Evolutionary conservation across 129 eudicot species (phyloP).

Genomic region (Scalesia atractyloides): DNA sequence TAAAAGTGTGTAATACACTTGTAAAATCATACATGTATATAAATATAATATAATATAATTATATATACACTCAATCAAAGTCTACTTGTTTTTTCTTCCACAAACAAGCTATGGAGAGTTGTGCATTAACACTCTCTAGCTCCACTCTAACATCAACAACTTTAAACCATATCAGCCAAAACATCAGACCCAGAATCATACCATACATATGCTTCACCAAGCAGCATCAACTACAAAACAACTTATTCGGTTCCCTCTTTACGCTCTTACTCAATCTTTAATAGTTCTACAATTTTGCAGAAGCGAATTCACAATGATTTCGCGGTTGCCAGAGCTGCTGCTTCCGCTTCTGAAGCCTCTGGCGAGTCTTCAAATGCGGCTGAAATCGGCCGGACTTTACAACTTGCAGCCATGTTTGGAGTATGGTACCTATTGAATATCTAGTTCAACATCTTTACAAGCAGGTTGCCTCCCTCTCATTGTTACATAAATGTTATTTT

Average conservation of each 20-base stretch:
- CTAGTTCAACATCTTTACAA: constrained; percentile 92
- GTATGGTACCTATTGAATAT: constrained; percentile 78
- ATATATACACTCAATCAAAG: constrained; percentile 8
- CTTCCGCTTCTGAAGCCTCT: constrained; percentile 36
- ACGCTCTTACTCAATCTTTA: constrained; percentile 15
- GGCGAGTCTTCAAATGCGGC: constrained; percentile 29
- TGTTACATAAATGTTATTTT: neutral
- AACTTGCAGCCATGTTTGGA: constrained; percentile 78
- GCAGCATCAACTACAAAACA: constrained; percentile 16
- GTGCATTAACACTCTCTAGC: constrained; percentile 46
- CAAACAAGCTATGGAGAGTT: constrained; percentile 48
- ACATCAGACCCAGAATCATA: neutral
- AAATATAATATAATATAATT: too few species aligned
- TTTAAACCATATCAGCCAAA: constrained; percentile 22
- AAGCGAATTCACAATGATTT: constrained; percentile 24
- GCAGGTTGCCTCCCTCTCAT: constrained; percentile 51
- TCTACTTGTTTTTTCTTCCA: constrained; percentile 20
- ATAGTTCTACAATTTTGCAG: constrained; percentile 2
- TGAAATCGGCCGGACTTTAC: constrained; percentile 38
- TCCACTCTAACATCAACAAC: constrained; percentile 33
- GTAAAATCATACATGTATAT: too few species aligned
- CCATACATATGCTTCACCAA: constrained; percentile 14
- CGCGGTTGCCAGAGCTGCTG: constrained; percentile 36
- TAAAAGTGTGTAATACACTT: too few species aligned
- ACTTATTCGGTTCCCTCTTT: constrained; percentile 8